Conservation (phyloP, 179 eudicot species). For the Dionaea muscipula region DNA sequence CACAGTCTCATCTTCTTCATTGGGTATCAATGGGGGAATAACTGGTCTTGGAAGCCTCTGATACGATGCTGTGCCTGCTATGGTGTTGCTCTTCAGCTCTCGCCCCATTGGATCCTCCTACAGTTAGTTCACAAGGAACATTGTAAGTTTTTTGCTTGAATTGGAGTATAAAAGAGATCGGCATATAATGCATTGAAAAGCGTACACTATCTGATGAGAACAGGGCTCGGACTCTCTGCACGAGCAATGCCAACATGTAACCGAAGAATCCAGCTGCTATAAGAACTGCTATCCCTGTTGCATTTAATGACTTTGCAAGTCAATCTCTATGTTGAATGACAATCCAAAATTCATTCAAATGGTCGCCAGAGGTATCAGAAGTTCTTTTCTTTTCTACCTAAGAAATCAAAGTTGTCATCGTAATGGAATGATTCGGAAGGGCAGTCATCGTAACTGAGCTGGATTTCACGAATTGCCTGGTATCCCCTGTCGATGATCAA, state of each 20-base stretch:
- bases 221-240: conserved; percentile 27
- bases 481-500: conserved; percentile 76
- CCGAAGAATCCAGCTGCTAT: conserved; percentile 26
- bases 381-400: too few relatives aligned
- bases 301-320: not conserved
- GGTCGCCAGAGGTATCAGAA: too few relatives aligned
- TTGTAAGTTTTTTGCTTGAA: not conserved
- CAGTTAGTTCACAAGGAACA: not conserved
- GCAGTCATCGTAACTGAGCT: conserved; percentile 65
- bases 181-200: not conserved
- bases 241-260: conserved; percentile 37
- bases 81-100: conserved; percentile 11
- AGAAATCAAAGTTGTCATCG: conserved; percentile 30
- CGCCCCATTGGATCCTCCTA: conserved; percentile 25
- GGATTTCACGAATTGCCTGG: conserved; percentile 77
- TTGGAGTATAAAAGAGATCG: not conserved
- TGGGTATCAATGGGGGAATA: conserved; percentile 25
- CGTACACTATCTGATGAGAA: conserved; percentile 25
- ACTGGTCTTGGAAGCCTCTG: conserved; percentile 20
- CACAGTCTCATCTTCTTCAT: conserved; percentile 22
- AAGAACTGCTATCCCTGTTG: conserved; percentile 27
- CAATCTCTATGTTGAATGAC: too few relatives aligned
- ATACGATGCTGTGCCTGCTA: conserved; percentile 16
- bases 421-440: conserved; percentile 24
- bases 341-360: too few relatives aligned